Base-by-base conservation (phyloP, 257 asterid genomes). In the Salvia hispanica region DNA sequence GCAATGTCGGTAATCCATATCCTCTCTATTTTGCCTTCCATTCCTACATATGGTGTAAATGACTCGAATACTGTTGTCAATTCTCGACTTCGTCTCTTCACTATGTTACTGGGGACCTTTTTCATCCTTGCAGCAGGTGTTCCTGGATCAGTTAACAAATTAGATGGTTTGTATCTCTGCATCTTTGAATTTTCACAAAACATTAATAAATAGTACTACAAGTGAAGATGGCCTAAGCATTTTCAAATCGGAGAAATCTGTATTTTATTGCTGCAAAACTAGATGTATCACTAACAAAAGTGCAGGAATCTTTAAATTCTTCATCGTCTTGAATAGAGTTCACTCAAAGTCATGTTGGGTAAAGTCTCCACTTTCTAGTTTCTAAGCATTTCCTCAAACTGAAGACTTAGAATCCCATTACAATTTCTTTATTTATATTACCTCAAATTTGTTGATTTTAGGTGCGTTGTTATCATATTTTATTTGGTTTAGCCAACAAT, bases 1-100 rank as follows among this genome's bases (percentile, higher is more conserved):
- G 99, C 97, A 64, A 85, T 57, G 64, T 93, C 99, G 15, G 91
- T 93, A 47, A 93, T 84, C 97, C 97, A 90, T 76, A 90, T 86
- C 77, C 95, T 85, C 79, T 90, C 96, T 8, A 81, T 73, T 68
- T 80, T 81, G 82, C 95, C 91, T 66, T 88, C 99, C 94, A 88
- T 85, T 76, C 95, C 96, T 39, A 44, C 55, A 34, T 90, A 90
- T 61, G 99, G 97, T 7, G 86, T 81, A 72, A 93, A 93, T 48
- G 95, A 86, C 81, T 93, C 97, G 12, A 90, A 93, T 62, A 93
- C 72, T 45, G 83, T 55, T 58, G 97, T 93, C 85, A 93, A 70
- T 56, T 93, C 97, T 66, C 96, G 96, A 69, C 97, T 93, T 21
- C 95, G 82, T 69, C 80, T 83, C 89, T 93, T 93, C 75, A 93